Evolutionary conservation across 768 basidiomycete genomes (phyloP).

Genomic region (Trametes cubensis): DNA sequence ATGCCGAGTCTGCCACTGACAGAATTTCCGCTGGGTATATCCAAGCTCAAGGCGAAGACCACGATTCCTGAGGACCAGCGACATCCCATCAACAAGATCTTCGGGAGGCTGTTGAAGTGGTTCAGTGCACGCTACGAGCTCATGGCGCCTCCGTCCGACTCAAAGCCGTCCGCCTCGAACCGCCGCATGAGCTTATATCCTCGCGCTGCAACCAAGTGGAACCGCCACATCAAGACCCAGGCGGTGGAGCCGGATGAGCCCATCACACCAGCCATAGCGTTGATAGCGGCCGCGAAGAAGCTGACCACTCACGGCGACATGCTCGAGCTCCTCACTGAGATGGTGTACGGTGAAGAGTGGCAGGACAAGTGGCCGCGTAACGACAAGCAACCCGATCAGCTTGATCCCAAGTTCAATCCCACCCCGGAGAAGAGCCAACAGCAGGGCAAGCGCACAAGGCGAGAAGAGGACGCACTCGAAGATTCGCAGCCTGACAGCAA

Average conservation of each 20-base stretch:
- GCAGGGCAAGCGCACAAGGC: neutral
- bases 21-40: too few species aligned
- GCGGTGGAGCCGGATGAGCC: neutral
- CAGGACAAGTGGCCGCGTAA: neutral
- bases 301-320: neutral
- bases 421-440: neutral
- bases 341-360: neutral
- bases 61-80: neutral
- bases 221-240: neutral
- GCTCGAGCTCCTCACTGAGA: neutral
- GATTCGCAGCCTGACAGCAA: neutral
- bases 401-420: neutral
- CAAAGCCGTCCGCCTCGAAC: neutral
- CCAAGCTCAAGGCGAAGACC: neutral
- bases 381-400: neutral
- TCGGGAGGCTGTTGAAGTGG: neutral
- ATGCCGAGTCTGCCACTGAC: neutral
- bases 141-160: too few species aligned
- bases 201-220: too few species aligned
- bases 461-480: neutral
- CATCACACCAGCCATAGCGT: neutral
- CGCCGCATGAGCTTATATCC: neutral
- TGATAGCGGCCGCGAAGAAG: neutral
- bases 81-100: neutral
- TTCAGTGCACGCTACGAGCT: neutral